These are phyloP conservation scores for Xylaria castorea DNA, from an alignment of 495 filamentous ascomycete genomes.

Conservation along the genomic window DNA sequence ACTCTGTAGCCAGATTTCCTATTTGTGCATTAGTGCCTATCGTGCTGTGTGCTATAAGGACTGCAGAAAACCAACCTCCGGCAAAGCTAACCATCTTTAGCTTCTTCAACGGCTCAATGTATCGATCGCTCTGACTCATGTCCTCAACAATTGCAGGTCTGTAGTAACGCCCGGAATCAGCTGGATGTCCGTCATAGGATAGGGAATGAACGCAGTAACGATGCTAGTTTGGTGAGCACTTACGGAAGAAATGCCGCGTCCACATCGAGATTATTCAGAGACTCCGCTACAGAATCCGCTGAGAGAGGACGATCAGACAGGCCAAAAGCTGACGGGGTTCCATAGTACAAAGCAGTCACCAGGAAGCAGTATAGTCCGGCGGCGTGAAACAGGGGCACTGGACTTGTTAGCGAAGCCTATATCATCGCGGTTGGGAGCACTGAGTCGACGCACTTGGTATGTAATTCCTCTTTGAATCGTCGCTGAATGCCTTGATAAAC, in stretches of 20 bases:
- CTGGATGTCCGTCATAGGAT: not conserved
- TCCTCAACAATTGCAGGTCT: conserved; percentile 53
- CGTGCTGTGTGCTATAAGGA: not conserved
- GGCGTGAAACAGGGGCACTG: conserved; percentile 47
- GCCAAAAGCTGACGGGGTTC: conserved; percentile 41
- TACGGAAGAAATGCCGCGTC: conserved; percentile 43
- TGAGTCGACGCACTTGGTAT: conserved; percentile 31
- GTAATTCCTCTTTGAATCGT: conserved; percentile 8
- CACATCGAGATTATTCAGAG: conserved; percentile 42
- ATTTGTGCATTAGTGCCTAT: conserved; percentile 23
- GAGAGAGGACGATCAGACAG: conserved; percentile 48
- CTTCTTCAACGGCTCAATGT: conserved; percentile 39
- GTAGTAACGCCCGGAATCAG: not conserved
- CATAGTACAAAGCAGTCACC: conserved; percentile 41
- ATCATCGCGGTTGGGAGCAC: not conserved
- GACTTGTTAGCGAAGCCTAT: not conserved
- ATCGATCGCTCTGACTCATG: conserved; percentile 42
- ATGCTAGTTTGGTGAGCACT: not conserved
- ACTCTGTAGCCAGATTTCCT: conserved; percentile 48
- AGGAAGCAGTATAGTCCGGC: conserved; percentile 45
- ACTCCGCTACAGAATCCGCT: conserved; percentile 41
- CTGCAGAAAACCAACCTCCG: conserved; percentile 41
- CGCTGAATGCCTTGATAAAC: conserved; percentile 34
- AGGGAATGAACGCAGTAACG: not conserved
- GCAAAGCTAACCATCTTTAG: conserved; percentile 45